These are phyloP conservation scores for Penicillium pancosmium DNA, from an alignment of 495 filamentous ascomycete species.

Conservation along the genomic window DNA sequence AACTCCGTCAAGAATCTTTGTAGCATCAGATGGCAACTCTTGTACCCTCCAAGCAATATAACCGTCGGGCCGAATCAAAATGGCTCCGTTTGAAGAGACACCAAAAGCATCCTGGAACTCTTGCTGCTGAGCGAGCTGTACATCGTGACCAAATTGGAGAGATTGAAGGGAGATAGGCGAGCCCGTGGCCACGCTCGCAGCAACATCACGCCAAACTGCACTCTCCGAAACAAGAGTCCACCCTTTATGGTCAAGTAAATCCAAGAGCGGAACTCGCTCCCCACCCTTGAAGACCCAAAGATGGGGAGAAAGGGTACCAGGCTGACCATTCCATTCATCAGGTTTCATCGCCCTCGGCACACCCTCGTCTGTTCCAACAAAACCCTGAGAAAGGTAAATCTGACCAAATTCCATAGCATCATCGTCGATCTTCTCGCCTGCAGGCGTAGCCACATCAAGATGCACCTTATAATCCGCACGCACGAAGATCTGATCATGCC, in stretches of 20 bases:
- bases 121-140: constrained; percentile 2
- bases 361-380: constrained; percentile 18
- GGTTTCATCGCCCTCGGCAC: constrained; percentile 25
- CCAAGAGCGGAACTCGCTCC: constrained; percentile 19
- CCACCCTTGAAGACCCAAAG: constrained; percentile 21
- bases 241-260: constrained; percentile 15
- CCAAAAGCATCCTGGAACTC: constrained; percentile 19
- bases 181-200: constrained; percentile 4
- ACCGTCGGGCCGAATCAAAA: constrained; percentile 33
- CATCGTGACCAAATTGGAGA: constrained; percentile 19
- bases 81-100: constrained; percentile 23
- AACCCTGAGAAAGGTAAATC: constrained; percentile 19
- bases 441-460: constrained; percentile 11
- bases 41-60: constrained; percentile 33
- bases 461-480: constrained; percentile 31
- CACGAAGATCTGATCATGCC: constrained; percentile 35
- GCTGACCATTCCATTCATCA: constrained; percentile 32
- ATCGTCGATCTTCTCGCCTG: constrained; percentile 26
- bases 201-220: constrained; percentile 15
- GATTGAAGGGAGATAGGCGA: constrained; percentile 9
- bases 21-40: constrained; percentile 10
- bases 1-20: constrained; percentile 1
- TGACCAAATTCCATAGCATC: constrained; percentile 34
- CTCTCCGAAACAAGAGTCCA: constrained; percentile 25
- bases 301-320: constrained; percentile 35